A percentile compares a stretch with the other conserved stretches of the same genome.
Evolutionary conservation across 2,329 filamentous ascomycete genomes (phyloP).

Genomic region (Paraconiothyrium brasiliense): DNA sequence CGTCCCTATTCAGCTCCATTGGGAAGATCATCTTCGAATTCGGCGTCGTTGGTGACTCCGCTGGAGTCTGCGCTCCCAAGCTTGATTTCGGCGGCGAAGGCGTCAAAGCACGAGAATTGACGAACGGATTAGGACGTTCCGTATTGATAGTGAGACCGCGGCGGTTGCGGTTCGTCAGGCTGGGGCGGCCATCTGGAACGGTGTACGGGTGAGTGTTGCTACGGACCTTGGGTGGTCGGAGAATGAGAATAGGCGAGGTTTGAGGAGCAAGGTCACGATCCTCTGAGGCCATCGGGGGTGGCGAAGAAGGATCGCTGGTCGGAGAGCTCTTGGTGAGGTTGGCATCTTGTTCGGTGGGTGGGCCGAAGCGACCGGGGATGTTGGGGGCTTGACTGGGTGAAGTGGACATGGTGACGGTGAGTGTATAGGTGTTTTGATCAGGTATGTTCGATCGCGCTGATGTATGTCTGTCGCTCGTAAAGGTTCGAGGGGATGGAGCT

Average conservation of each 20-base stretch:
- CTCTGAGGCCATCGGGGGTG: background rate
- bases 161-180: background rate
- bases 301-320: too few species aligned
- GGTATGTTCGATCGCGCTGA: too few species aligned
- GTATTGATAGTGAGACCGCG: background rate
- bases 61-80: background rate
- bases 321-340: background rate
- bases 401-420: background rate
- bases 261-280: background rate
- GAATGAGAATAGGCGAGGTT: background rate
- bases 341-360: background rate
- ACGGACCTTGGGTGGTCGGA: background rate
- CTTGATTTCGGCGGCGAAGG: background rate
- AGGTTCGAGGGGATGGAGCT: too few species aligned
- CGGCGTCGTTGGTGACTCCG: background rate
- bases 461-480: too few species aligned
- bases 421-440: background rate
- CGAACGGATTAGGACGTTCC: background rate
- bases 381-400: background rate
- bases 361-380: background rate
- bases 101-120: background rate
- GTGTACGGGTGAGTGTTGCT: background rate
- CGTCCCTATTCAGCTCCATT: background rate
- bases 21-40: background rate
- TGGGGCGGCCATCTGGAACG: background rate